Percentiles rank a stretch among this genome's conserved stretches.
Evolutionary conservation across 1,139 yeast genomes (phyloP).

Genomic region (Nadsonia commutata): DNA sequence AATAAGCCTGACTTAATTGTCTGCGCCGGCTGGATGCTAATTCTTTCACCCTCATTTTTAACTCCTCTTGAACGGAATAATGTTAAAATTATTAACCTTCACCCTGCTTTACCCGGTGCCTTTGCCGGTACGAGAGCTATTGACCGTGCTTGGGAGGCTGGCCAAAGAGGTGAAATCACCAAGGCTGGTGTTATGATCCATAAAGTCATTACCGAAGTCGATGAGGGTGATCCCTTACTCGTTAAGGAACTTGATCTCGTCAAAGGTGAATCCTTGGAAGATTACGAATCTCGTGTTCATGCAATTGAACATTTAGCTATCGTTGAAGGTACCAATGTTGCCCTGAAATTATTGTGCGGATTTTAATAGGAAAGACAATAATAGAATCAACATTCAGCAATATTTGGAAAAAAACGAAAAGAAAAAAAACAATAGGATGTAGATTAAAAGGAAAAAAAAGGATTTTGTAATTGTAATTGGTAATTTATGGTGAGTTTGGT

Average conservation of each 20-base stretch:
- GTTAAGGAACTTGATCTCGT: constrained; percentile 61
- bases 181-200: constrained; percentile 97
- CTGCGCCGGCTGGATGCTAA: constrained; percentile 98
- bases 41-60: constrained; percentile 63
- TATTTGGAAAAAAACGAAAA: too few species aligned
- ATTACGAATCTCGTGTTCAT: constrained; percentile 77
- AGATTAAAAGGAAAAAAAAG: too few species aligned
- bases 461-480: too few species aligned
- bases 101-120: constrained; percentile 94
- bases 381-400: too few species aligned
- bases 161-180: constrained; percentile 59
- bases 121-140: constrained; percentile 96
- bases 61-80: constrained; percentile 45
- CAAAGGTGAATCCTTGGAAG: constrained; percentile 61
- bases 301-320: constrained; percentile 74
- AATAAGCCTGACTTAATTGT: constrained; percentile 67
- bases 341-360: constrained; percentile 27
- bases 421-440: too few species aligned
- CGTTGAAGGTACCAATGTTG: constrained; percentile 71
- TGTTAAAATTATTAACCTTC: constrained; percentile 76
- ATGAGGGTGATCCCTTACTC: constrained; percentile 76
- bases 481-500: too few species aligned
- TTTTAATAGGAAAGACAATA: too few species aligned
- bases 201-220: constrained; percentile 86
- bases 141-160: constrained; percentile 91